phyloP scores from a whole-genome alignment of 2,329 filamentous ascomycete species.

The Ilyonectria sp. region DNA sequence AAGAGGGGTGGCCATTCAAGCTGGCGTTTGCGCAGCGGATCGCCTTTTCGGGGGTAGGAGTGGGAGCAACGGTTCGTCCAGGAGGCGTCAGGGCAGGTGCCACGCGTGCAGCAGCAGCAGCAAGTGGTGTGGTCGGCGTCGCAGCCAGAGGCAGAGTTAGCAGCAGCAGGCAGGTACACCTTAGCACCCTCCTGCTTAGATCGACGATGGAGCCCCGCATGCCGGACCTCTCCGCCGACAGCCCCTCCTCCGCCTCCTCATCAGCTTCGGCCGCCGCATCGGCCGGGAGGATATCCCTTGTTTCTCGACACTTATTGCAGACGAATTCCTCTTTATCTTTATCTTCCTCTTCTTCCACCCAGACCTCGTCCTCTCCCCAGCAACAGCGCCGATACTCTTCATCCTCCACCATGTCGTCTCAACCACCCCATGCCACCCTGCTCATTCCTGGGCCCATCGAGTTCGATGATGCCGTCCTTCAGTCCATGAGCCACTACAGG shows the following conservation, averaged over 20 bases:
- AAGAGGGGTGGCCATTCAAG: constrained; percentile 28
- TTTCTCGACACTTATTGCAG: constrained; percentile 46
- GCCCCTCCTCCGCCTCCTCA: constrained; percentile 48
- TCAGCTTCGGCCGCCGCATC: constrained; percentile 45
- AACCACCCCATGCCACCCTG: constrained; percentile 78
- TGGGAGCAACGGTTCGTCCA: constrained; percentile 3
- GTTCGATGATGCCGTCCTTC: constrained; percentile 96
- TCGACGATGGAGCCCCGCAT: constrained; percentile 53
- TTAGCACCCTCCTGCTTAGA: constrained; percentile 42
- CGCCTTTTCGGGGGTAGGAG: constrained; percentile 20
- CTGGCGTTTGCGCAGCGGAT: constrained; percentile 42
- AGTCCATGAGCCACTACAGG: constrained; percentile 96
- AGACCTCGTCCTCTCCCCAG: constrained; percentile 34
- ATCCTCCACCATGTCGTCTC: constrained; percentile 70
- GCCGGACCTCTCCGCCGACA: constrained; percentile 47
- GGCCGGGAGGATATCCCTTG: constrained; percentile 50
- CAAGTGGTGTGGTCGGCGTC: constrained; percentile 33
- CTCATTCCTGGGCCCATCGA: constrained; percentile 98
- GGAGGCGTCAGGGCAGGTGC: constrained; percentile 3
- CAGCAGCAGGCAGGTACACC: constrained; percentile 18
- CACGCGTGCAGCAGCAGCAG: constrained; percentile 32
- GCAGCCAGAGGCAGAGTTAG: constrained; percentile 28
- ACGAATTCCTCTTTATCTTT: constrained; percentile 37
- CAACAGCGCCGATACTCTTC: constrained; percentile 44
- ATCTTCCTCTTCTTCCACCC: constrained; percentile 32